Base-by-base conservation (phyloP, 2,329 filamentous ascomycete species). In the Alternaria sp. region DNA sequence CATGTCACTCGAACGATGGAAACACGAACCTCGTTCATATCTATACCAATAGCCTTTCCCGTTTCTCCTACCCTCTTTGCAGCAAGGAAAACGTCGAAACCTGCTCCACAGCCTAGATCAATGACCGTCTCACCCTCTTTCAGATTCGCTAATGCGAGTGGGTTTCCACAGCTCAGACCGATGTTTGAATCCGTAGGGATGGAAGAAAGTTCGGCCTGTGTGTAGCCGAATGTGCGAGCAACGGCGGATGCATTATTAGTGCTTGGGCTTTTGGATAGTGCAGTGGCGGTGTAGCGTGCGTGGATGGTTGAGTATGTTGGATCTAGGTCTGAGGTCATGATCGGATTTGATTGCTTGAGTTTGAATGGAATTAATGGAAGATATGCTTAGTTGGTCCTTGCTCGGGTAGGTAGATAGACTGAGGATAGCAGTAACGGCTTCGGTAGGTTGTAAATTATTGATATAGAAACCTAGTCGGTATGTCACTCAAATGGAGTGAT, bases 11-110 rank as follows among this genome's bases (percentile, higher is more conserved):
- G 12, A 36, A 36, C 12, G 32, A 36, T 14, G 11, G 36, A 34
- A 26, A 28, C 28, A 54, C 39, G 39, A 68, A 84, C 85, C 74
- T 86, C 81, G 63, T 84, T 88, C 83, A 89, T 88, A 66, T 89
- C 86, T 5, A 89, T 77, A 7, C 87, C 87, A 49, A 88, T 83
- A 4, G 79, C 84, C 28, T 75, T 81, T 1, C 86, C 86, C 4
- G 70, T 72, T 0, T 65, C 47, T 0, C 85, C 85, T 38, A 88
- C 81, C 65, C 81, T 84, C 26, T 76, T 76, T 4, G 84, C 79
- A 11, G 86, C 85, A 3, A 84, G 80, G 61, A 88, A 86, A 18
- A 84, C 82, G 66, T 89, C 86, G 44, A 88, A 84, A 0, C 87
- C 86, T 7, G 83, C 85, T 3, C 87, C 86, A 61, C 81, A 82